Evolutionary conservation across 177 flowering plant species (phyloP), one percentile per base, ranked within the genome.

Genomic region (Vitis hybrid): DNA sequence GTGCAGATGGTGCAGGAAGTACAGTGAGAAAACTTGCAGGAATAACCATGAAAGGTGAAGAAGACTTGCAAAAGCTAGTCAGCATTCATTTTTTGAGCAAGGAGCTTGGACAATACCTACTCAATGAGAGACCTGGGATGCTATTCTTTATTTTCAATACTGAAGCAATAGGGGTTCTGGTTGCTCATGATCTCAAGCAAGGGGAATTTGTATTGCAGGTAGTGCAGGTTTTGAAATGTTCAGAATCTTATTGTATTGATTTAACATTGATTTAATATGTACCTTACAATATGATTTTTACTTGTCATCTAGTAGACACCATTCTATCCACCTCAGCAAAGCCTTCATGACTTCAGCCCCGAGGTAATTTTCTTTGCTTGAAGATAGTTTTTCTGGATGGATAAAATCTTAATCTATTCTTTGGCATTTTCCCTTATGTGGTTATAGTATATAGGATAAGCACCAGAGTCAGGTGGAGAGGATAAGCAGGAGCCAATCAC

Each of bases 191-290:
- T 84, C 91, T 93, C 72, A 68, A 83, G 73, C 82, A 89, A 84
- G 98, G 98, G 57, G 99, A 95, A 76, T 93, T 95, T 78, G 89
- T 95, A n/a, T 80, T 95, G 76, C 99, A 95, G 97, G 99, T 93
- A 80, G 58, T 53, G 30, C 14, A 48, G 20, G 58, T 11, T n/a
- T 41, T 35, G 52, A 50, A 46, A 54, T 61, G 2, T 48, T 20
- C 49, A 9, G n/a, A 63, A 15, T 66, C 9, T 57, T 30, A 21
- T 62, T 63, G 32, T 61, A 1, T 54, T 64, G 2, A 48, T 48
- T 64, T 41, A 20, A 48, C 56, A 15, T 14, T 62, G 49, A 32
- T 30, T 10, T 15, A 4, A 48, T 58, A 51, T 63, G 21, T 50
- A 57, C 20, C 9, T 13, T 27, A 61, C 30, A 55, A 49, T 9